A percentile compares a stretch with the other conserved stretches of the same genome.
Conservation (phyloP, 2,329 filamentous ascomycete species). For the Calycina herbarum region DNA sequence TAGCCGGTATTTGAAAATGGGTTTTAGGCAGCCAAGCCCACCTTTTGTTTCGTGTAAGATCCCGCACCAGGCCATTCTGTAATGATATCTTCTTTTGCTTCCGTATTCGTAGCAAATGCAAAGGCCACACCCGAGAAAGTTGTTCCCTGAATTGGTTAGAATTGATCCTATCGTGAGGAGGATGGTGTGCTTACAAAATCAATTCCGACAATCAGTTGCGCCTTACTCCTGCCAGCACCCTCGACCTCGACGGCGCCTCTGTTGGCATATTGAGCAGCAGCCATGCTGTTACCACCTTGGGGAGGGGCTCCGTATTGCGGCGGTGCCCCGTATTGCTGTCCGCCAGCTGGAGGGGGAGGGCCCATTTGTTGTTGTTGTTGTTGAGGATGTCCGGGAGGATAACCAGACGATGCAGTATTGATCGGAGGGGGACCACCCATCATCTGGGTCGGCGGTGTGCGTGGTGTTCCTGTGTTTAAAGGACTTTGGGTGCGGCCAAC, state of each 20-base stretch:
- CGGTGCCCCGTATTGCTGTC: constrained; percentile 37
- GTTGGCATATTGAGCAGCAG: constrained; percentile 34
- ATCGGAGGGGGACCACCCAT: constrained; percentile 65
- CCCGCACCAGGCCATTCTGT: constrained; percentile 98
- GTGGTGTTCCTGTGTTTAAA: constrained; percentile 33
- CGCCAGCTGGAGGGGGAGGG: constrained; percentile 31
- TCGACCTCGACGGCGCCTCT: constrained; percentile 70
- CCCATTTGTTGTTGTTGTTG: constrained; percentile 46
- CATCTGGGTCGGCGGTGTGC: constrained; percentile 38
- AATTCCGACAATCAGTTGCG: constrained; percentile 96
- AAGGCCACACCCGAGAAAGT: constrained; percentile 98
- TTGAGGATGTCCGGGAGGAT: constrained; percentile 54
- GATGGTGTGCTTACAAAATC: constrained; percentile 74
- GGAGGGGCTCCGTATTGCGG: constrained; percentile 35
- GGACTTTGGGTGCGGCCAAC: constrained; percentile 51
- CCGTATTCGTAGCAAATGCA: constrained; percentile 89
- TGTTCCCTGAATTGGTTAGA: constrained; percentile 65
- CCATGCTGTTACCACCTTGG: constrained; percentile 27
- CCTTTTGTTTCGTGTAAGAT: constrained; percentile 98
- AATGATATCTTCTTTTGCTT: constrained; percentile 97
- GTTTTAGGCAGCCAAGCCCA: constrained; percentile 41
- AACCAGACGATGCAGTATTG: constrained; percentile 62
- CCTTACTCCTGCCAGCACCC: constrained; percentile 85
- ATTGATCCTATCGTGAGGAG: constrained; percentile 26
- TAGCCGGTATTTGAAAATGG: neutral